Evolutionary conservation across 257 asterid genomes (phyloP), one percentile per base, ranked within the genome.

Genomic region (Nicotiana attenuata): DNA sequence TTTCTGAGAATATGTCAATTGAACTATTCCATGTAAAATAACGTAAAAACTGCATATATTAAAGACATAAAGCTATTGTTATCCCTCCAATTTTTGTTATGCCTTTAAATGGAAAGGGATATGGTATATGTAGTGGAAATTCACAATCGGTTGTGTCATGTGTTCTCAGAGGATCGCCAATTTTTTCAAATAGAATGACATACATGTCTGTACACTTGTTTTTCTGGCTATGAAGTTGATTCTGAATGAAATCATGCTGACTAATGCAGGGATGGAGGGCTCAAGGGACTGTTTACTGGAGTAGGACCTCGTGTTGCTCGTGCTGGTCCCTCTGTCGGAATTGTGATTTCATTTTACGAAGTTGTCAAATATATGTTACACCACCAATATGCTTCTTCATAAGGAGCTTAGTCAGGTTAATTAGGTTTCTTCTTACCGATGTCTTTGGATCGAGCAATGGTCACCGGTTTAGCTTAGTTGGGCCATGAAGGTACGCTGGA

Each of bases 261-360:
- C 76, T 19, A 65, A 60, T 9, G 81, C 93, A 96, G 99, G 89
- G 93, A 87, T 84, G 97, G 99, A 50, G 97, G 99, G 55, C 82
- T 93, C 85, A 96, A 85, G 82, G 99, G 99, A 19, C 86, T 94
- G 85, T 96, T 94, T 76, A 91, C 98, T 19, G 99, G 99, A 20
- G 98, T 92, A 7, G 98, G 98, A 3, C 99, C 99, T 22, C 98
- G 99, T 79, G 96, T 94, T 77, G 97, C 91, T 71, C 98, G 98
- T 17, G 98, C 98, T 16, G 99, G 99, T 53, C 99, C 99, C 68
- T 94, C 99, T 0, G 98, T 96, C 10, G 99, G 97, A 83, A 94
- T 96, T 20, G 98, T 96, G 71, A 84, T 96, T 82, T 96, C 99
- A 2, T 96, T 96, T 81, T 94, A 96, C 57, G 99, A 96, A 88